These are phyloP conservation scores for Talaromyces marneffei DNA, from an alignment of 2,329 filamentous ascomycete genomes.

Conservation along the genomic window DNA sequence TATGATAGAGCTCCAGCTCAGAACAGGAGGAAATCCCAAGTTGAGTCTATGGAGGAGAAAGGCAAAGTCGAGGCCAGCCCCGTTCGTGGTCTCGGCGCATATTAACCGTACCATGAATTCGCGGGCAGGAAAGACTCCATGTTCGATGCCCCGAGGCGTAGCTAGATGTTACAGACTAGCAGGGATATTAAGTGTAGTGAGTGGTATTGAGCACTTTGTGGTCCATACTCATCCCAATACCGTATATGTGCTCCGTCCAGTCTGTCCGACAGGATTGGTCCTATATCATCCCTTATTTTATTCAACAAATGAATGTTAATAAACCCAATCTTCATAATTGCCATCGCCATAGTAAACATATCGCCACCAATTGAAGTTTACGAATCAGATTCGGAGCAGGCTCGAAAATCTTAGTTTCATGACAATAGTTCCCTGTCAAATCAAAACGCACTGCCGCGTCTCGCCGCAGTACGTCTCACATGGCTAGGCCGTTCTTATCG, in stretches of 20 bases:
- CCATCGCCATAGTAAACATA: neutral
- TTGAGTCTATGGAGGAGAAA: neutral
- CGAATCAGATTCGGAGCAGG: neutral
- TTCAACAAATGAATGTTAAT: neutral
- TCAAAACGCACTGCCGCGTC: conserved; percentile 6
- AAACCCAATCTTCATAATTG: neutral
- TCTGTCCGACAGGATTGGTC: neutral
- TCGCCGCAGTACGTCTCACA: neutral
- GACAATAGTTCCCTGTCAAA: neutral
- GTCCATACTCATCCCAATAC: neutral
- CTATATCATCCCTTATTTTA: neutral
- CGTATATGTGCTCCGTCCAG: too few species aligned
- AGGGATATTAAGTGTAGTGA: neutral
- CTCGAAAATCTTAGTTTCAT: neutral
- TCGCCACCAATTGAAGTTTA: neutral
- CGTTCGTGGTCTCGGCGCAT: neutral
- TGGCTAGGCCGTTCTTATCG: neutral
- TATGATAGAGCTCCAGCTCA: conserved; percentile 16
- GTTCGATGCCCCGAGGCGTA: neutral
- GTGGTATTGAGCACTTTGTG: neutral
- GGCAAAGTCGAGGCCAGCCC: neutral
- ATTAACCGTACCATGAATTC: conserved; percentile 6
- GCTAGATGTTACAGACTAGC: conserved; percentile 13
- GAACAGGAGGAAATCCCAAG: conserved; percentile 3
- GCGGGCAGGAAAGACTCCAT: neutral